These are phyloP conservation scores for Trametes maxima DNA, from an alignment of 768 basidiomycete species.

Conservation along the genomic window DNA sequence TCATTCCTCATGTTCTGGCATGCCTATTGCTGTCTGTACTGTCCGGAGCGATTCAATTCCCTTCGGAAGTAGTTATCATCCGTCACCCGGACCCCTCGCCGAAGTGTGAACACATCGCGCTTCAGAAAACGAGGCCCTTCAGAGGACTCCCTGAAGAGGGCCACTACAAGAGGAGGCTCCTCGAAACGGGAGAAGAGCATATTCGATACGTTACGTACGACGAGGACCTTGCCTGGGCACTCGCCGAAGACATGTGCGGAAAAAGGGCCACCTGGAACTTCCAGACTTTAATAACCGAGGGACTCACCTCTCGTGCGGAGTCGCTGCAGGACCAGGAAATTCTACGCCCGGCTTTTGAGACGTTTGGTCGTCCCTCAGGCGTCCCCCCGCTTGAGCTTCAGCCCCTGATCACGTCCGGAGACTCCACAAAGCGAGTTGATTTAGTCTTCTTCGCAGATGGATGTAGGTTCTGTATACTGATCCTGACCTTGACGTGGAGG, in stretches of 20 bases:
- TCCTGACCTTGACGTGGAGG: neutral
- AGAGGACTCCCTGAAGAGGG: conserved; percentile 13
- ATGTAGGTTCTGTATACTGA: conserved; percentile 47
- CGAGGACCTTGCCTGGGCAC: conserved; percentile 2
- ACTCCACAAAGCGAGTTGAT: conserved; percentile 66
- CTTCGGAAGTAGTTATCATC: conserved; percentile 25
- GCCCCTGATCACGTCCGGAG: conserved; percentile 63
- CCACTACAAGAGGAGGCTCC: neutral
- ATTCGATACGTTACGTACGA: conserved; percentile 19
- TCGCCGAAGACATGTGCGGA: conserved; percentile 12
- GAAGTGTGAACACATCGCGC: conserved; percentile 21
- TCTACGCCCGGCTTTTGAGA: neutral
- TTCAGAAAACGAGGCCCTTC: conserved; percentile 18
- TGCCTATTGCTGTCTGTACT: no score
- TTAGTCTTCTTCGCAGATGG: conserved; percentile 80
- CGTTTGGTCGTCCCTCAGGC: neutral
- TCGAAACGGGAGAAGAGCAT: conserved; percentile 20
- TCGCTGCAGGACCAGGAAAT: conserved; percentile 3
- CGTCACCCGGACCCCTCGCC: conserved; percentile 5
- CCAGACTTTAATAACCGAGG: neutral
- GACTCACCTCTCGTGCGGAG: neutral
- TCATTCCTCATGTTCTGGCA: no score
- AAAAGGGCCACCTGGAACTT: neutral
- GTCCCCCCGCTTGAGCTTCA: conserved; percentile 47
- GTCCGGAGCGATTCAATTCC: no score